phyloP scores from a whole-genome alignment of 768 basidiomycete species.

The Mycena sanguinolenta region DNA sequence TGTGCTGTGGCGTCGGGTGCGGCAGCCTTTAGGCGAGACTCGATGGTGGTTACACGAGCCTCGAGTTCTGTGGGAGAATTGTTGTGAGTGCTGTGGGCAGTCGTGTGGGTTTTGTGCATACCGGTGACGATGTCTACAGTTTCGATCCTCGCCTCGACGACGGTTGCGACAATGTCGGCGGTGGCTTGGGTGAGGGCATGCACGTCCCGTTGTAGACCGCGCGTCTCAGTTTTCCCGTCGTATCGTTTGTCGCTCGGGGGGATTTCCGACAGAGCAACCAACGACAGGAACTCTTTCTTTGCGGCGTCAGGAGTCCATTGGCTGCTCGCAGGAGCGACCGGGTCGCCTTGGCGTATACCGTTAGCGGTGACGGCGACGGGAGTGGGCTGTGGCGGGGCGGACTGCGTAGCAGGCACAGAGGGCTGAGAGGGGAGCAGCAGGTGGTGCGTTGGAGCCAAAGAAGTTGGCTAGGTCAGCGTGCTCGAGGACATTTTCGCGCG shows the following conservation, averaged over 20 bases:
- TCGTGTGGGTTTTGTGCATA: not conserved
- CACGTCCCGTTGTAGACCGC: not conserved
- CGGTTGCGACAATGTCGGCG: not conserved
- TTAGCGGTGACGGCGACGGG: too few species aligned
- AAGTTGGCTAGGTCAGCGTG: too few species aligned
- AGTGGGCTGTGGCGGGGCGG: too few species aligned
- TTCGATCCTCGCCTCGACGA: not conserved
- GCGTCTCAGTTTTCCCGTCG: not conserved
- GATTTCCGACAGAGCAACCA: not conserved
- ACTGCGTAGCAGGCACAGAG: too few species aligned
- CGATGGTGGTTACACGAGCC: not conserved
- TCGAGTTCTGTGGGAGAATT: not conserved
- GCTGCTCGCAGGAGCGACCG: too few species aligned
- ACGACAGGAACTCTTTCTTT: not conserved
- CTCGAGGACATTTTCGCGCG: too few species aligned
- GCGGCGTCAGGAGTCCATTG: not conserved
- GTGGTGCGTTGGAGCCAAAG: too few species aligned
- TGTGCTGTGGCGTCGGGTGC: not conserved
- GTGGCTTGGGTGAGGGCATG: not conserved
- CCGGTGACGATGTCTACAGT: not conserved
- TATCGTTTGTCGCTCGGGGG: not conserved
- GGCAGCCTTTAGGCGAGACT: not conserved
- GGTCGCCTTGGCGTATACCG: too few species aligned
- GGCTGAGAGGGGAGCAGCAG: too few species aligned
- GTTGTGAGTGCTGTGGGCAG: not conserved